Evolutionary conservation across 1,284 basidiomycete genomes (phyloP).

Genomic region (Ustilago loliicola): DNA sequence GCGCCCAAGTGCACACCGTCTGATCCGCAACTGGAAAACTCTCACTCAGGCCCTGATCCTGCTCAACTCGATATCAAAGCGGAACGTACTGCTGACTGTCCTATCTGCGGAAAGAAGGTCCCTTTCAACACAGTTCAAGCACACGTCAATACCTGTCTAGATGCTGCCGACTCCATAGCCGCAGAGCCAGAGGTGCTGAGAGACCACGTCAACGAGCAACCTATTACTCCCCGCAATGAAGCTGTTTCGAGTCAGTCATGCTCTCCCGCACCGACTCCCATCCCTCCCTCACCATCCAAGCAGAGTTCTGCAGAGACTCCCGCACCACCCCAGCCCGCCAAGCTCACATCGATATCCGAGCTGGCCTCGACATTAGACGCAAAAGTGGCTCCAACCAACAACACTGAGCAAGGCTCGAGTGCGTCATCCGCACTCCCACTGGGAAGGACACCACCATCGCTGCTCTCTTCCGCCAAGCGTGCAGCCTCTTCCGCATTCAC

Average conservation of each 20-base stretch:
- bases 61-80: constrained; percentile 4
- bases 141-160: constrained; percentile 55
- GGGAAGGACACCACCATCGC: constrained; percentile 19
- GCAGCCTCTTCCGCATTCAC: constrained; percentile 56
- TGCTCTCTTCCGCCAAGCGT: constrained; percentile 26
- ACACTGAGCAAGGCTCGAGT: background rate
- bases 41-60: background rate
- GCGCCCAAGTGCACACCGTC: constrained; percentile 8
- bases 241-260: constrained; percentile 11
- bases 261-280: constrained; percentile 22
- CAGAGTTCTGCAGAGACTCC: background rate
- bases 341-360: constrained; percentile 44
- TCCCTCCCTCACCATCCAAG: background rate
- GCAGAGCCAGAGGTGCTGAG: constrained; percentile 15
- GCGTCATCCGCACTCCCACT: background rate
- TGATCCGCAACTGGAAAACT: background rate
- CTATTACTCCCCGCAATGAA: background rate
- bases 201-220: constrained; percentile 31
- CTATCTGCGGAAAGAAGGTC: constrained; percentile 38
- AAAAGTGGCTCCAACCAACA: constrained; percentile 20
- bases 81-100: constrained; percentile 37
- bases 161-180: constrained; percentile 26
- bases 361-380: constrained; percentile 32
- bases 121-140: constrained; percentile 48
- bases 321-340: constrained; percentile 13